phyloP scores from a whole-genome alignment of 306 rosid species.

The Sicyos edulis region DNA sequence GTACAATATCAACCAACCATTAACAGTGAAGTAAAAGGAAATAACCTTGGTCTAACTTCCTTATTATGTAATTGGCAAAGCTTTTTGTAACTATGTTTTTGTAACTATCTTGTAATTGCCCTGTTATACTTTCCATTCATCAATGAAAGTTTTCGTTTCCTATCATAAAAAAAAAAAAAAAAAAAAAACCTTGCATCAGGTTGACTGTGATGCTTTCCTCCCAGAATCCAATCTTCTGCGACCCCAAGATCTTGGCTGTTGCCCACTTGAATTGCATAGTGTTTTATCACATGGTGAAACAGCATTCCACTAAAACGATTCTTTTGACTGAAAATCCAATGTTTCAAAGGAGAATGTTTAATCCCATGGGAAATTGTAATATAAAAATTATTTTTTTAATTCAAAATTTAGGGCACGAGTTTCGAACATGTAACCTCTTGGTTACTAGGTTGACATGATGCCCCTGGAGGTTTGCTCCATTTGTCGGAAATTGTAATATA shows the following conservation, averaged over 20 bases:
- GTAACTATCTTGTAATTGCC: too few relatives aligned
- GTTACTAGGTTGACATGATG: too few relatives aligned
- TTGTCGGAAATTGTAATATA: too few relatives aligned
- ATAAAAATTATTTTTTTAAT: too few relatives aligned
- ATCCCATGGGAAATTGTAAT: neutral
- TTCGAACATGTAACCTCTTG: too few relatives aligned
- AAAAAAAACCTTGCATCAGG: slow-evolving; percentile 38
- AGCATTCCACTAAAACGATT: slow-evolving; percentile 77
- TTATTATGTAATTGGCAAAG: too few relatives aligned
- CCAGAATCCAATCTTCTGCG: slow-evolving; percentile 73
- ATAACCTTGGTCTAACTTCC: too few relatives aligned
- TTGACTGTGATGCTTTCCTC: slow-evolving; percentile 61
- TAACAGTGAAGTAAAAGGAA: neutral
- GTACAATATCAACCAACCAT: neutral
- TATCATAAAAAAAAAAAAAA: too few relatives aligned
- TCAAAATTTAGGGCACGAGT: too few relatives aligned
- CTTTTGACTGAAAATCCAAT: slow-evolving; percentile 63
- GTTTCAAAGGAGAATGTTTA: slow-evolving; percentile 3
- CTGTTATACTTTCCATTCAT: too few relatives aligned
- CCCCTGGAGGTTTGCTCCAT: neutral
- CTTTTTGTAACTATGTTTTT: too few relatives aligned
- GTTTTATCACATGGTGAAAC: slow-evolving; percentile 74
- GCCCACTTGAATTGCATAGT: slow-evolving; percentile 81
- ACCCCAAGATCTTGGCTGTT: slow-evolving; percentile 54
- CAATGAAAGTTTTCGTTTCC: too few relatives aligned